Evolutionary conservation across 2,329 filamentous ascomycete species (phyloP), one percentile per base, ranked within the genome.

Genomic region (Sodiomyces alkalinus): DNA sequence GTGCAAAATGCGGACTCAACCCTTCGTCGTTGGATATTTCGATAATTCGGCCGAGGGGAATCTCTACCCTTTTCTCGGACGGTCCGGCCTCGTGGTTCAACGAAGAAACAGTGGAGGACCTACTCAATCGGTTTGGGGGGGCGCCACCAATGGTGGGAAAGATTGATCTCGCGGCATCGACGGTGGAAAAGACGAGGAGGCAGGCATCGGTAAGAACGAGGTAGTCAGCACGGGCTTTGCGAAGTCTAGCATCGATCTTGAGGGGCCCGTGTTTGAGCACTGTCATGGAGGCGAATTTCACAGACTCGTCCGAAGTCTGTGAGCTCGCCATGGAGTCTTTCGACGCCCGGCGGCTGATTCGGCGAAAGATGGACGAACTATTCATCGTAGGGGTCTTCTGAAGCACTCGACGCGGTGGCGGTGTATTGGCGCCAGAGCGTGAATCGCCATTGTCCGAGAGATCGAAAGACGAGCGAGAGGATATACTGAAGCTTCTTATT

Each of bases 1-100:
- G 44, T 5, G 62, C 62, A 24, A 63, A 65, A 6, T 59, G 56
- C 9, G 62, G 56, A 26, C 58, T 53, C 2, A 55, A 55, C 23
- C 55, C 57, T 39, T 69, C 64, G 17, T 64, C 59, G 17, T 56
- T 56, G 36, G 68, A 69, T 3, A 58, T 56, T 3, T 66, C 61
- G 20, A 71, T 59, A 15, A 71, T 52, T 20, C 54, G 57, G 11
- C 58, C 53, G 6, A 69, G 45, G 0, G 65, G 62, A 6, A 72
- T 55, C 27, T 60, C 55, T 18, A 64, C 41, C 12, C 55, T 53
- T 31, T 53, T 38, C 26, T 59, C 53, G 23, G 51, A 42, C n/a
- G 47, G 39, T 8, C 44, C 40, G 4, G 45, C 40, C 34, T 52
- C 48, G 33, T 43, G 42, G 22, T 39, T 41, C 13, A 39, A 31